Evolutionary conservation across 148 eudicot genomes (phyloP).

Genomic region (Beta vulgaris): DNA sequence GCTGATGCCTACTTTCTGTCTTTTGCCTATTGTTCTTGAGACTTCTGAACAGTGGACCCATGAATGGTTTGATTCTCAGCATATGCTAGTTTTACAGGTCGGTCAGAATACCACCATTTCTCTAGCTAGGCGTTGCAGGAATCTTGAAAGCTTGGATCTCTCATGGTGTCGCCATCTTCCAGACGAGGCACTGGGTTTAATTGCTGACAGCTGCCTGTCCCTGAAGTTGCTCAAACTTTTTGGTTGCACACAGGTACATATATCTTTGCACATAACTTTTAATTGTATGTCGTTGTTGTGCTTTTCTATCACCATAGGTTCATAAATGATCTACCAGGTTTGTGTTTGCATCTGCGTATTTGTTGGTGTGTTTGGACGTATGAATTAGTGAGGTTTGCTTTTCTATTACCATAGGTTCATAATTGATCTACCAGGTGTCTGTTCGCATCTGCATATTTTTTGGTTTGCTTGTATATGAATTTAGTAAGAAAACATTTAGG

Average conservation of each 20-base stretch:
- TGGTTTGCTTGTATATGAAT: neutral
- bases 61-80: neutral
- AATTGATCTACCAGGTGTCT: neutral
- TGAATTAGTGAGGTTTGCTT: conserved; percentile 2
- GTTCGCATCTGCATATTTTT: neutral
- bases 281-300: neutral
- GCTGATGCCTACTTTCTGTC: neutral
- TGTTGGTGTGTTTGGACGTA: neutral
- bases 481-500: neutral
- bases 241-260: conserved; percentile 83
- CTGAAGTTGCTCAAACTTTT: conserved; percentile 69
- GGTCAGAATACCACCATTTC: conserved; percentile 65
- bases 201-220: conserved; percentile 74
- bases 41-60: neutral
- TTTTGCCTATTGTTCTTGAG: neutral
- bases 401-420: neutral
- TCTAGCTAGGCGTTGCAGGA: conserved; percentile 55
- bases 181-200: conserved; percentile 72
- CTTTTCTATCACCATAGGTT: neutral
- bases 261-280: neutral
- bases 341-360: neutral
- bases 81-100: conserved; percentile 43
- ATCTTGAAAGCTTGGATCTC: conserved; percentile 64
- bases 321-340: neutral
- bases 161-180: conserved; percentile 89